Evolutionary conservation across 305 asterid species (phyloP).

Genomic region (Andrographis paniculata): DNA sequence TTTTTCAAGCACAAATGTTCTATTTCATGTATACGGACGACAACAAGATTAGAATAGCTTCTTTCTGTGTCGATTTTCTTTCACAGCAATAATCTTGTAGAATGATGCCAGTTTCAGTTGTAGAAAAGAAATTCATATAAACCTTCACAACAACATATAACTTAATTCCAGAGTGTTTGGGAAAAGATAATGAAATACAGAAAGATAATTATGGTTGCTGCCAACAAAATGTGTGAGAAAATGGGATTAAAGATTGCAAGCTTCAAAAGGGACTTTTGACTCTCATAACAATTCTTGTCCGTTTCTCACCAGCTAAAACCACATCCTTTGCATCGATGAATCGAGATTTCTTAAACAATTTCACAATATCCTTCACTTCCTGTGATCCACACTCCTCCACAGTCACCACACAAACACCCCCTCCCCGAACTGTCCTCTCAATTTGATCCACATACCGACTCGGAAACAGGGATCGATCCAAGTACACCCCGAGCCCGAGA

Average conservation of each 20-base stretch:
- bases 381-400: slow-evolving; percentile 64
- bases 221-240: too few relatives aligned
- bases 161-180: too few relatives aligned
- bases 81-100: too few relatives aligned
- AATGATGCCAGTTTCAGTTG: too few relatives aligned
- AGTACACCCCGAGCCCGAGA: slow-evolving; percentile 55
- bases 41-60: too few relatives aligned
- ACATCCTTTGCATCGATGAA: slow-evolving; percentile 49
- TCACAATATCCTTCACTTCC: slow-evolving; percentile 47
- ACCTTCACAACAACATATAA: too few relatives aligned
- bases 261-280: slow-evolving; percentile 11
- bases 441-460: slow-evolving; percentile 58
- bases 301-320: slow-evolving; percentile 51
- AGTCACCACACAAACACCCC: slow-evolving; percentile 76
- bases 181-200: too few relatives aligned
- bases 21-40: too few relatives aligned
- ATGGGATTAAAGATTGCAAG: not conserved
- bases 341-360: slow-evolving; percentile 52
- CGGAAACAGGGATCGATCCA: slow-evolving; percentile 74
- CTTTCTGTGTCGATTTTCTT: too few relatives aligned
- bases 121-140: too few relatives aligned
- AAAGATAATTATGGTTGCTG: too few relatives aligned
- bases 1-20: too few relatives aligned
- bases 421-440: slow-evolving; percentile 70
- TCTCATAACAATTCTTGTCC: slow-evolving; percentile 56